These are phyloP conservation scores for Cadophora luteo-olivacea DNA, from an alignment of 2,329 filamentous ascomycete genomes.

Conservation along the genomic window DNA sequence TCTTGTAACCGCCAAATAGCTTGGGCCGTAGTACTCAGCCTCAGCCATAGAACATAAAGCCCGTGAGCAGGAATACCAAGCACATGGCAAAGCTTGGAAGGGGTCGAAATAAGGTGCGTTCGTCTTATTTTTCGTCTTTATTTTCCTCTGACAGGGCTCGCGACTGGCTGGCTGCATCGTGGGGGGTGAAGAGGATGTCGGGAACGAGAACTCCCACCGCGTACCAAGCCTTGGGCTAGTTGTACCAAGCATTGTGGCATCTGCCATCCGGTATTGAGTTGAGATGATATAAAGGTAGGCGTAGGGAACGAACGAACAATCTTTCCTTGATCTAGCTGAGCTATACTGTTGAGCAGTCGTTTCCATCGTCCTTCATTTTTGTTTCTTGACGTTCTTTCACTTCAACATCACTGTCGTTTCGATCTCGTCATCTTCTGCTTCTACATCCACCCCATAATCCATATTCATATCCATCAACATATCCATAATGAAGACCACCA, in stretches of 20 bases:
- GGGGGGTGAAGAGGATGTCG: neutral
- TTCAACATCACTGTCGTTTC: conserved; percentile 1
- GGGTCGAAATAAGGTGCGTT: neutral
- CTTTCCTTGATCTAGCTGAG: conserved; percentile 11
- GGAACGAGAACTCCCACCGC: conserved; percentile 1
- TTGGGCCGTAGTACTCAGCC: neutral
- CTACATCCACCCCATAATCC: neutral
- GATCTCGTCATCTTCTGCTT: neutral
- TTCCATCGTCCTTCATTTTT: conserved; percentile 7
- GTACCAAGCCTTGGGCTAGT: conserved; percentile 14
- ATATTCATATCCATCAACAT: neutral
- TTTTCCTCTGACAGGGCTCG: neutral
- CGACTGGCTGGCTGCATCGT: neutral
- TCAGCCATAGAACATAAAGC: neutral
- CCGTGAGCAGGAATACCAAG: conserved; percentile 7
- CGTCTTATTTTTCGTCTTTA: conserved; percentile 4
- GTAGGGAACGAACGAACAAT: neutral
- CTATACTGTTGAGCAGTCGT: conserved; percentile 17
- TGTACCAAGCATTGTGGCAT: conserved; percentile 15
- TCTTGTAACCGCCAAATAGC: conserved; percentile 17
- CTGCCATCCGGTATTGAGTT: conserved; percentile 5
- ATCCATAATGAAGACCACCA: conserved; percentile 1
- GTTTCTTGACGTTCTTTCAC: neutral
- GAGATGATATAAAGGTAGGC: conserved; percentile 14
- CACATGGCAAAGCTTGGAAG: neutral